Evolutionary conservation across 805 yeast species (phyloP), one percentile per base, ranked within the genome.

Genomic region (Kodamaea nitidulidarum): DNA sequence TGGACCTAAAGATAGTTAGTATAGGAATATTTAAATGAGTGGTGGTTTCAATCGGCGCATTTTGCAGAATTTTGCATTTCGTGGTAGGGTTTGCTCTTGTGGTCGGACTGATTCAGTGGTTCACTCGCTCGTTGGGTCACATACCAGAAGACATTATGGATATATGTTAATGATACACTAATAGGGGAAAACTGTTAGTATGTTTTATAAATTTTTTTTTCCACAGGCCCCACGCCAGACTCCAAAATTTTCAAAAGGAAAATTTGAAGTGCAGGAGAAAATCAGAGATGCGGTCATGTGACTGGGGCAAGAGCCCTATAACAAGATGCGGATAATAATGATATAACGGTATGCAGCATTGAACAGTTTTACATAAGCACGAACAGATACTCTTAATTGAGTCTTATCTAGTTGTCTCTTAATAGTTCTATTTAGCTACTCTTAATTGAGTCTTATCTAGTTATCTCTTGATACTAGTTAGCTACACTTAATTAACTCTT

Each of bases 1-100:
- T 76, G 53, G 48, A 52, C 46, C 50, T 42, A 36, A 17, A 29
- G n/a, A 8, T 15, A 37, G 55, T 50, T 50, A 50, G 55, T 48
- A 50, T 25, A 30, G 14, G 31, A 5, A 28, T n/a, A 11, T 25
- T 4, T 10, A 25, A 10, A 25, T 11, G 14, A 25, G n/a, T 25
- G 28, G 22, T 25, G 24, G 24, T 21, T 21, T 25, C 27, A 10
- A 25, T 25, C 27, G 22, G 22, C 22, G 22, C n/a, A n/a, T n/a
- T n/a, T 20, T 20, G 22, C 8, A 6, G 22, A 6, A 20, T 20
- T 20, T 20, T 8, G 8, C 14, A 27, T 12, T 10, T 7, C 10
- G 31, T 27, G 31, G 31, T 27, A 15, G 31, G 15, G 5, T 14
- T 14, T 12, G 31, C 14, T 10, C 5, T n/a, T 14, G 31, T 4